A percentile compares a stretch with the other conserved stretches of the same genome.
Evolutionary conservation across 108 stramenopile species (phyloP).

Genomic region (Discostella pseudostelligera): DNA sequence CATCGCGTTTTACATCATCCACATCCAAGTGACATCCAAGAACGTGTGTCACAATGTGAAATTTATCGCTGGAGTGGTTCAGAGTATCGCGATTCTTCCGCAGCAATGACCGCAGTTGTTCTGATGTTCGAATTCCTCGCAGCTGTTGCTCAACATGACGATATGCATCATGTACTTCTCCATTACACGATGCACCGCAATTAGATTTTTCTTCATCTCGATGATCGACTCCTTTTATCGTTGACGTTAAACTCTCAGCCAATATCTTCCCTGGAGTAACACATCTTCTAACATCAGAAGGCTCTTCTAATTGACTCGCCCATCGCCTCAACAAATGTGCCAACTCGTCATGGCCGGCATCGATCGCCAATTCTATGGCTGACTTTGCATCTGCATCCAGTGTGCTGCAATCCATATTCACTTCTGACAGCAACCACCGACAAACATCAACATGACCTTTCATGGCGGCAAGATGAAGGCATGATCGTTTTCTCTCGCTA

Average conservation of each 20-base stretch:
- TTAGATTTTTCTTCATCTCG: not conserved
- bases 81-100: constrained; percentile 23
- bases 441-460: constrained; percentile 52
- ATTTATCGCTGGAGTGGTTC: not conserved
- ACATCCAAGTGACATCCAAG: constrained; percentile 30
- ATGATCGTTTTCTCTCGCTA: constrained; percentile 27
- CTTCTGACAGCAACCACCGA: constrained; percentile 64
- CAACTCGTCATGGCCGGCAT: constrained; percentile 13
- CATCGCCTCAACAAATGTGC: constrained; percentile 24
- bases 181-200: not conserved
- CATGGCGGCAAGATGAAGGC: constrained; percentile 64
- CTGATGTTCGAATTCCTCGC: constrained; percentile 28
- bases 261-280: too few species aligned
- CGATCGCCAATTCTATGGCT: constrained; percentile 41
- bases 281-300: not conserved
- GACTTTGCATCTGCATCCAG: constrained; percentile 44
- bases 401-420: constrained; percentile 18
- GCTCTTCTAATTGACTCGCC: constrained; percentile 1
- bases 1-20: constrained; percentile 25
- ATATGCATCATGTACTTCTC: constrained; percentile 26
- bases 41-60: constrained; percentile 24
- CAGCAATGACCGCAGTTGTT: constrained; percentile 26
- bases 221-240: too few species aligned
- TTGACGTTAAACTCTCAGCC: too few species aligned
- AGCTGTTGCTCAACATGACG: constrained; percentile 33